phyloP scores from a whole-genome alignment of 352 stramenopile species.

The Phytophthora rubi region DNA sequence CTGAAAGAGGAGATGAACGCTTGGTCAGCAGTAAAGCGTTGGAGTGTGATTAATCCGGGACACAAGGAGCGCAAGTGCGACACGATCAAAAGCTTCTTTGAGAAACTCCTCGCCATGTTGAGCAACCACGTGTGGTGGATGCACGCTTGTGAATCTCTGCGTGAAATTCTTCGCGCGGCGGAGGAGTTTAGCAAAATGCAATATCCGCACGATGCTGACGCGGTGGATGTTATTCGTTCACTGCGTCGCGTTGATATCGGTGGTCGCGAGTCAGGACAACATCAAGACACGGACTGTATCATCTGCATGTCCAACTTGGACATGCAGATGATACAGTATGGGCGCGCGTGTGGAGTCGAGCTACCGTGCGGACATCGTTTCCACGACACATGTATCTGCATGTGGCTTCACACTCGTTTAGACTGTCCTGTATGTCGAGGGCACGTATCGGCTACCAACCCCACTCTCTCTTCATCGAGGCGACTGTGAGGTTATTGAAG shows the following conservation, averaged over 20 bases:
- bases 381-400: constrained; percentile 76
- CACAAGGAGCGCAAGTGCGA: constrained; percentile 61
- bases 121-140: constrained; percentile 47
- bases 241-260: constrained; percentile 43
- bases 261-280: not conserved
- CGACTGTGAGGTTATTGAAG: not conserved
- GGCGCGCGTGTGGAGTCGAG: constrained; percentile 23
- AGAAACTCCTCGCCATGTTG: constrained; percentile 53
- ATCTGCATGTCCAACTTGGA: constrained; percentile 54
- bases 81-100: constrained; percentile 53
- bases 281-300: constrained; percentile 41
- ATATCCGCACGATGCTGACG: constrained; percentile 55
- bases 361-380: constrained; percentile 74
- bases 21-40: constrained; percentile 47
- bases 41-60: constrained; percentile 51
- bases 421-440: constrained; percentile 72
- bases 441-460: constrained; percentile 15
- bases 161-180: constrained; percentile 54
- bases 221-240: constrained; percentile 48
- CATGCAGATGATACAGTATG: not conserved
- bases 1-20: constrained; percentile 46
- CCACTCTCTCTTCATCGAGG: constrained; percentile 13
- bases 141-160: constrained; percentile 53
- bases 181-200: constrained; percentile 57
- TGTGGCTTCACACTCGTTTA: constrained; percentile 67